Base-by-base conservation (phyloP, 2,329 filamentous ascomycete genomes). In the Trichoderma harzianum region DNA sequence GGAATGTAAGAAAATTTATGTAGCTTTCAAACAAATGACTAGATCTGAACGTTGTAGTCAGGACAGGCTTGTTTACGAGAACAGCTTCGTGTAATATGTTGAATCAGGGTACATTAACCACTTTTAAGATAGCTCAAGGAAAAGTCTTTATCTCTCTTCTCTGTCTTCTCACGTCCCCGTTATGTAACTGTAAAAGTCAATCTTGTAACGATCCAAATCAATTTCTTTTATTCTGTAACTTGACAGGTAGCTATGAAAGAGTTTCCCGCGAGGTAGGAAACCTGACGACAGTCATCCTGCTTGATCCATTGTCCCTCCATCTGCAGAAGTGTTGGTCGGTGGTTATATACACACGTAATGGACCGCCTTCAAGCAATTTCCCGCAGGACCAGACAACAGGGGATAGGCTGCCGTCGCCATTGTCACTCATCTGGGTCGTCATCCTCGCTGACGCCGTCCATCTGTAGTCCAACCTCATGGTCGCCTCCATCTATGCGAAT, bases 391-490 rank as follows among this genome's bases (percentile, higher is more conserved):
- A 90, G 87, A 84, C 83, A 86, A 88, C 87, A 90, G 89, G 88
- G 89, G 87, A 87, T 88, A 87, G 86, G 87, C 87, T 86, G 86
- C 86, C 87, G 87, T 86, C 85, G 79, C 85, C 83, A 75, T 77
- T 77, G 84, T 84, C 85, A 88, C 78, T 89, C 89, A 77, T 92
- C 90, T 76, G 92, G 89, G 74, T 90, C 89, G 79, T 87, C 86
- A 73, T 91, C 91, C 78, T 92, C 90, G 78, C 86, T 88, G 80
- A 82, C 83, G 81, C 88, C 87, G 77, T 78, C 79, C 73, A 85
- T 83, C 74, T 83, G 82, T 77, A 81, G 79, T 76, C 78, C 82
- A 76, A 77, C 74, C 74, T 79, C 77, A 70, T 76, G 73, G 71
- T 72, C 77, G 72, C 76, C 76, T 72, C 78, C 77, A 69, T 77